Base-by-base conservation (phyloP, 345 rosid species). In the Lepidium sativum region DNA sequence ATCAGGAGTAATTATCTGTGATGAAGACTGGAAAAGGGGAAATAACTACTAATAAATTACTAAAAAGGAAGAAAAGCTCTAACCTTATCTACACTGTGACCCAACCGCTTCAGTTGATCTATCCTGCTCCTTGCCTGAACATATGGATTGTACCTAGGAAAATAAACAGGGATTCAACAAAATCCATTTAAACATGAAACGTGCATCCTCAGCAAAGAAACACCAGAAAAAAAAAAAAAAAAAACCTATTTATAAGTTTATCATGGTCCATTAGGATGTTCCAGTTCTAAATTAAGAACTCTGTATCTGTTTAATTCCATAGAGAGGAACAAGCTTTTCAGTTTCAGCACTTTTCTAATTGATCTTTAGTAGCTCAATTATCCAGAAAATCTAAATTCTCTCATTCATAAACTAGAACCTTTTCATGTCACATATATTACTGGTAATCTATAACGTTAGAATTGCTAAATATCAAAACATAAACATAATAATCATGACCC, bases 1-100 rank as follows among this genome's bases (percentile, higher is more conserved):
- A 72, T 12, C 53, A 58, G 41, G 23, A 15, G 27, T 16, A 48
- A 54, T 49, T 23, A 33, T 49, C 62, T 33, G 16, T 2, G 15
- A 15, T 33, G 5, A 16, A 64, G 65, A 64, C 44, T 49, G 32
- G 45, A 42, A 16, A 51, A 17, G 40, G 42, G 9, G 11, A 40
- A n/a, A 15, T 21, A 27, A n/a, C 35, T 20, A 39, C 57, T n/a
- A 1, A 5, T 31, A 23, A 15, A 4, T 38, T 44, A 35, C 34
- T 20, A 45, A 32, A 45, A 1, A 51, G 16, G 20, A 52, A 66
- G 66, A 65, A 52, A 66, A 72, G 58, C 43, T 37, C 63, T 29
- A 64, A 88, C 98, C 97, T 95, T 95, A 54, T 95, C 97, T 11
- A 88, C 99, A 65, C 98, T 86, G 78, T 95, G 99, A 67, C 99